Evolutionary conservation across 1,139 yeast genomes (phyloP), one percentile per base, ranked within the genome.

Genomic region (Yamadazyma blattariae): DNA sequence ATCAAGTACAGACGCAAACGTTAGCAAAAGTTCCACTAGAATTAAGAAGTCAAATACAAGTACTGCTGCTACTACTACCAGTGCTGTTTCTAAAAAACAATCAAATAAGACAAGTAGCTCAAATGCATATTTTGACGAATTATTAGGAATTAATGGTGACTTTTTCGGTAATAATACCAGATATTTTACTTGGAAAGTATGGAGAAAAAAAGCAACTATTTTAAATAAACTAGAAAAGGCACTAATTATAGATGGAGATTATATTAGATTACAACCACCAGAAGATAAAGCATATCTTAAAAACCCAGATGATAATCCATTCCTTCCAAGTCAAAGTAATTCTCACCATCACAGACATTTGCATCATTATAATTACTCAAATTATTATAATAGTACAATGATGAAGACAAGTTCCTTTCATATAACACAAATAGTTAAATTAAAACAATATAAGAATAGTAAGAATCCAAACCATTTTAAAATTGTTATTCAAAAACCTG

Each of bases 161-260:
- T 24, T 31, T 3, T 25, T 25, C 14, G 34, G 34, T 34, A 52
- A 66, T 28, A 69, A 66, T 39, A 56, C 72, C 4, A 57, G 67
- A 7, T 71, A 68, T 44, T 67, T 61, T 50, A 72, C 75, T 36
- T 77, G 90, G 77, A 82, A 78, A 27, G 95, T 92, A 1, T 87
- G 89, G 86, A 73, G 97, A 47, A 77, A 94, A 41, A 92, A 89
- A 52, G 79, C 90, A 68, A 82, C 95, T 0, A 82, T 92, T 49
- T 77, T 85, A 43, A 79, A 81, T 38, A 75, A 89, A 35, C 87
- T 88, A 42, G 96, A 90, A 46, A 78, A 94, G 47, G 77, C 89
- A 1, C 65, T 92, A 32, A 90, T 95, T 1, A 77, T 92, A 29
- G 97, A 92, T 57, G 97, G 97, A 14, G 96, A 89, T 51, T 90